Evolutionary conservation across 306 rosid genomes (phyloP), one percentile per base, ranked within the genome.

Genomic region (Trichosanthes cucumerina): DNA sequence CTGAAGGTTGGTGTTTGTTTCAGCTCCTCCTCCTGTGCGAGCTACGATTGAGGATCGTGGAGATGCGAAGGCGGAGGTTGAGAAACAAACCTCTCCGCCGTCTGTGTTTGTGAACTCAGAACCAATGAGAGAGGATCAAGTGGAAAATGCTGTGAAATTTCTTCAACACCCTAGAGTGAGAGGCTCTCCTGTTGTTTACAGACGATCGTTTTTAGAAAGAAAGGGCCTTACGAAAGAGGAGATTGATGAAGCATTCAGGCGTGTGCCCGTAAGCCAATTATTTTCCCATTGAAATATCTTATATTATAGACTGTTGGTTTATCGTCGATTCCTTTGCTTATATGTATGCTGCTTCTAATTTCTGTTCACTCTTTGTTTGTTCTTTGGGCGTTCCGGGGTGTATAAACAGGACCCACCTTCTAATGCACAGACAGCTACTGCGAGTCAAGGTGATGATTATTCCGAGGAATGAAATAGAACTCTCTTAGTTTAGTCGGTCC

Each of bases 161-260:
- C 91, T 95, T 16, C 89, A 96, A 0, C 97, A 95, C 90, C 97
- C 98, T 2, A 95, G 83, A 86, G 99, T 95, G 60, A 87, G 63
- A 85, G 99, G 98, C 28, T 95, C 98, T 77, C 99, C 98, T 2
- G 91, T 95, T 44, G 78, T 95, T 31, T 92, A 87, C 54, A 85
- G 99, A 83, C 85, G 97, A 58, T 95, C 99, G 58, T 95, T 95
- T 86, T 85, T 95, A 60, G 98, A 95, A 84, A 89, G 87, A 87
- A 95, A 95, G 86, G 98, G 97, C 76, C 98, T 95, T 24, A 87
- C 99, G 3, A 95, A 88, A 85, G 99, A 95, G 81, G 99, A 95
- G 97, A 95, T 95, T 64, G 99, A 95, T 72, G 99, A 95, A 85
- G 97, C 99, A 36, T 95, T 95, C 84, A 92, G 62, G 39, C 97